Conservation (phyloP, 2,329 filamentous ascomycete genomes). For the Fusarium metavorans region DNA sequence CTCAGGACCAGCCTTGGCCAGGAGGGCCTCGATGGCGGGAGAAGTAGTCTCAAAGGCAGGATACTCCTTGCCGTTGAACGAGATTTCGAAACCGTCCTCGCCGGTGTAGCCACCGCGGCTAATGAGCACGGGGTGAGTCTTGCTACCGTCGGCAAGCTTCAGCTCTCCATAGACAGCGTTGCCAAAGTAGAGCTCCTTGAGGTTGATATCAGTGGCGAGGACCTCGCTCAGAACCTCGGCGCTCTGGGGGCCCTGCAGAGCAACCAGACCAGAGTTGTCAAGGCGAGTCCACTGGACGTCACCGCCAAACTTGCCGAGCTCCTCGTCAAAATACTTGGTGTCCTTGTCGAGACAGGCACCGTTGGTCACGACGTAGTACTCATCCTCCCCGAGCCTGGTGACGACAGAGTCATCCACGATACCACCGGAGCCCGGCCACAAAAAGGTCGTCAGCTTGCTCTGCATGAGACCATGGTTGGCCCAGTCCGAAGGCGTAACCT, state of each 20-base stretch:
- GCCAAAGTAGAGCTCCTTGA: constrained; percentile 85
- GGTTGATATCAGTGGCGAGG: constrained; percentile 66
- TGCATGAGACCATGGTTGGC: constrained; percentile 72
- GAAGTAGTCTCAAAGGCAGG: constrained; percentile 56
- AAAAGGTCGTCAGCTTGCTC: constrained; percentile 85
- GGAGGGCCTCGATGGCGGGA: constrained; percentile 74
- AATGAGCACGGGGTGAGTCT: constrained; percentile 67
- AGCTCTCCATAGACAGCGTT: constrained; percentile 76
- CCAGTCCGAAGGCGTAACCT: constrained; percentile 82
- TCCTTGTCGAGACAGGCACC: constrained; percentile 93
- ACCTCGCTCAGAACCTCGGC: constrained; percentile 75
- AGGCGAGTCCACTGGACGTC: constrained; percentile 76
- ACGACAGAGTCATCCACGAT: constrained; percentile 97
- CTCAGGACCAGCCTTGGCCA: constrained; percentile 71
- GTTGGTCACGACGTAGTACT: constrained; percentile 96
- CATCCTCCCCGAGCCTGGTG: constrained; percentile 78
- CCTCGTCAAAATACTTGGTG: constrained; percentile 77
- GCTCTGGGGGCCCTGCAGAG: constrained; percentile 87
- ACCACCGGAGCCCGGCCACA: constrained; percentile 84
- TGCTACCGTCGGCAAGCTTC: constrained; percentile 65
- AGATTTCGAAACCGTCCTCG: constrained; percentile 98
- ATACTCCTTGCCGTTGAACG: constrained; percentile 67
- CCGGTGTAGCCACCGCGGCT: constrained; percentile 95
- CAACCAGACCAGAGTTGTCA: constrained; percentile 81
- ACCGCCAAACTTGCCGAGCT: constrained; percentile 71